A percentile compares a stretch with the other conserved stretches of the same genome.
phyloP scores from a whole-genome alignment of 495 filamentous ascomycete genomes.

The Endocarpon pusillum region DNA sequence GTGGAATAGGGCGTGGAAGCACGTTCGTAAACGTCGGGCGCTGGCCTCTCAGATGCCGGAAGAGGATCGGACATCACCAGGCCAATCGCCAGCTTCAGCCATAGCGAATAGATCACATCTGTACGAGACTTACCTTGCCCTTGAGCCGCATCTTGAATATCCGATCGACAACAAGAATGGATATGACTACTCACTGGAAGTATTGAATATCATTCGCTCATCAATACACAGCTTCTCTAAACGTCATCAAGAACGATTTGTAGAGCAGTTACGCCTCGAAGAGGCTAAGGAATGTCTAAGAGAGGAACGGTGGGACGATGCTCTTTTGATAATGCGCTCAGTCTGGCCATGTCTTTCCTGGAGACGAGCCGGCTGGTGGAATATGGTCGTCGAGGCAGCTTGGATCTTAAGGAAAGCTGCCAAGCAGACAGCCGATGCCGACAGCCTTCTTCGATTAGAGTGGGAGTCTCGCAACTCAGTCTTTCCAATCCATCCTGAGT shows the following conservation, averaged over 20 bases:
- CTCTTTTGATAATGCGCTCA: slow-evolving; percentile 47
- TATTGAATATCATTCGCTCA: slow-evolving; percentile 39
- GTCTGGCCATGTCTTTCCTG: slow-evolving; percentile 59
- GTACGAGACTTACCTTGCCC: slow-evolving; percentile 78
- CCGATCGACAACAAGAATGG: slow-evolving; percentile 33
- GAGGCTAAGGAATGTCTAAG: slow-evolving; percentile 50
- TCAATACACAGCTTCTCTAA: slow-evolving; percentile 49
- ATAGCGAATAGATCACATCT: slow-evolving; percentile 47
- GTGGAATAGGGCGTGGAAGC: slow-evolving; percentile 52
- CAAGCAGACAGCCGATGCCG: slow-evolving; percentile 38
- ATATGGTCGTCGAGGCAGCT: slow-evolving; percentile 51
- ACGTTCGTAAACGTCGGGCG: slow-evolving; percentile 38
- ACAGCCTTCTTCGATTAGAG: slow-evolving; percentile 55
- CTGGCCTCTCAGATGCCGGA: slow-evolving; percentile 53
- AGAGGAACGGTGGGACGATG: slow-evolving; percentile 43
- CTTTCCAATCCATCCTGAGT: slow-evolving; percentile 42
- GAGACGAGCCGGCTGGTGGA: slow-evolving; percentile 68
- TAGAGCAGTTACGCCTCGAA: slow-evolving; percentile 52
- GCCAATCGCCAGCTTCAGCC: slow-evolving; percentile 48
- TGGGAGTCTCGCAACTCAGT: slow-evolving; percentile 64
- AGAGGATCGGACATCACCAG: slow-evolving; percentile 53
- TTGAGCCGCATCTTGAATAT: slow-evolving; percentile 54
- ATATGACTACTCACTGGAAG: slow-evolving; percentile 46
- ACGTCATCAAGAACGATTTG: slow-evolving; percentile 42
- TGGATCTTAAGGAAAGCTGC: slow-evolving; percentile 65